Base-by-base conservation (phyloP, 2,329 filamentous ascomycete species). In the Cylindrodendrum hubeiense region DNA sequence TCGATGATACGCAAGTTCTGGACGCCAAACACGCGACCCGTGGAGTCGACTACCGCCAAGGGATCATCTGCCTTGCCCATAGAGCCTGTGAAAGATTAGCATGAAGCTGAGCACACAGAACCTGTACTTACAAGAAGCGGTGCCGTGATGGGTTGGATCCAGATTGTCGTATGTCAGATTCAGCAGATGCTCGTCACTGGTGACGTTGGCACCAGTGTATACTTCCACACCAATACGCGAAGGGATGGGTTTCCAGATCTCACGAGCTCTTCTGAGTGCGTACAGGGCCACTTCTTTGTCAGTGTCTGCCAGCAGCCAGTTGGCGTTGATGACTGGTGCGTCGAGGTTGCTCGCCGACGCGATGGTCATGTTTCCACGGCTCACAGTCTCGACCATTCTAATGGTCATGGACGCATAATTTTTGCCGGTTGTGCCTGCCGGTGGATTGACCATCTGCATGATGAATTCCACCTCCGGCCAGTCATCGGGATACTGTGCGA, bases 211-310 rank as follows among this genome's bases (percentile, higher is more conserved):
- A 4, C 84, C 80, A 1, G 84, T 80, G 41, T 44, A 44, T 22
- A 44, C 19, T 44, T 44, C 41, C 41, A 44, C 41, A 22, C 64
- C 77, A 76, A 39, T 74, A 70, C 67, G 84, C 82, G 37, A 80
- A 74, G 4, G 68, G 68, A 51, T 21, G 71, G 74, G 5, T 39
- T 34, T 15, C 57, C 57, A 60, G 47, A 60, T 39, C 8, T 60
- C 57, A 24, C 57, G 47, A 49, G 67, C 63, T n/a, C 50, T 26
- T 17, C 51, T 15, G 63, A 81, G 82, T 0, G 75, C 74, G 1
- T 79, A 77, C 17, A 86, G 64, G 4, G 82, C 81, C 3, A 86
- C 72, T 15, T 84, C 80, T 24, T 79, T 68, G 43, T 87, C 85
- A 1, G 78, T 74, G 9, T 79, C 77, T 10, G 80, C 76, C 2